A percentile compares a stretch with the other conserved stretches of the same genome.
phyloP scores from a whole-genome alignment of 225 moss, liverwort and hornwort genomes.

The Polytrichum formosum region DNA sequence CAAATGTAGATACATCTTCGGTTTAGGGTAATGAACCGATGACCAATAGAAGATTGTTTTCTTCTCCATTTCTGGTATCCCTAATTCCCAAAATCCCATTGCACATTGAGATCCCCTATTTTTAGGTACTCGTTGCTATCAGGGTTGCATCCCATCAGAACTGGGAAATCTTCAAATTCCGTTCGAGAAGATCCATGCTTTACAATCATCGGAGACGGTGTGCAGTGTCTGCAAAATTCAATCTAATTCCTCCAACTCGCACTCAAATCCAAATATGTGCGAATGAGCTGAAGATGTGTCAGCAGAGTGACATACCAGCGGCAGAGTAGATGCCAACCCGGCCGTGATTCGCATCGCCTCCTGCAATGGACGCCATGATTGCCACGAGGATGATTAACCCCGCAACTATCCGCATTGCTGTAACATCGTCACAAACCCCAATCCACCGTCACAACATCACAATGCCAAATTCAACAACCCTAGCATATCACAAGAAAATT shows the following conservation, averaged over 20 bases:
- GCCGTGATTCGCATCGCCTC: constrained; percentile 32
- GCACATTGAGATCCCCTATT: too few species aligned
- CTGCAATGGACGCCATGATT: constrained; percentile 41
- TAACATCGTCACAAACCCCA: background rate
- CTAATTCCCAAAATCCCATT: too few species aligned
- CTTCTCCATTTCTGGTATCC: too few species aligned
- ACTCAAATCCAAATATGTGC: background rate
- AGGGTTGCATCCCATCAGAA: background rate
- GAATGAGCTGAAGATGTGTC: background rate
- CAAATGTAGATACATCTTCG: too few species aligned
- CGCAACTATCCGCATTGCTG: constrained; percentile 24
- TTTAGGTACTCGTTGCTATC: background rate
- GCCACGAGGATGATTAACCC: constrained; percentile 24
- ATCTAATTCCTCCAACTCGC: background rate
- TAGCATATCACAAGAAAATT: too few species aligned
- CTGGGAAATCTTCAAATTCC: background rate
- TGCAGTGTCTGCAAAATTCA: background rate
- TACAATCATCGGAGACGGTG: background rate
- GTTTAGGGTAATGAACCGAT: too few species aligned
- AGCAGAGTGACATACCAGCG: constrained; percentile 23
- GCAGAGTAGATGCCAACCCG: constrained; percentile 51
- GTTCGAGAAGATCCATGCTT: background rate
- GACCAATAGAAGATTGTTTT: too few species aligned
- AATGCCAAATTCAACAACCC: background rate
- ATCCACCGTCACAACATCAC: background rate